phyloP scores from a whole-genome alignment of 2,329 filamentous ascomycete genomes.

The Curvularia lunata region DNA sequence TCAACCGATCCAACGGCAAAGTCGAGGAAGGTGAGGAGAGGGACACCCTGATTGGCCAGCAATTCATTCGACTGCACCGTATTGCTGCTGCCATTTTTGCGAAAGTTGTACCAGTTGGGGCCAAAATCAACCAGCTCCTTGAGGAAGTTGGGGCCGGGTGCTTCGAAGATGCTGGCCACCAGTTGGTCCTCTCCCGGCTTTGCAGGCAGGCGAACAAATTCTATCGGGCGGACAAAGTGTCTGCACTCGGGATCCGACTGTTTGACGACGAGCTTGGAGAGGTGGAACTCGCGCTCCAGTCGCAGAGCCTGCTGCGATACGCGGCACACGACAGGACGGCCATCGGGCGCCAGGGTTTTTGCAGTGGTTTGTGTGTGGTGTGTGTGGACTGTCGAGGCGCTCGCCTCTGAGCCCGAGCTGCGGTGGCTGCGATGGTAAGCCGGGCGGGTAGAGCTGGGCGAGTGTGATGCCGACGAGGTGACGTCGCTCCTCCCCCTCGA shows the following conservation, averaged over 20 bases:
- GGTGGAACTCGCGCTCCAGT: constrained; percentile 86
- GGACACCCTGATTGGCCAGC: constrained; percentile 62
- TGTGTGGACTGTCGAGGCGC: constrained; percentile 52
- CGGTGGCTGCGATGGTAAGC: constrained; percentile 36
- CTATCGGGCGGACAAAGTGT: constrained; percentile 81
- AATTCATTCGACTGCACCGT: constrained; percentile 22
- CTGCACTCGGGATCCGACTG: constrained; percentile 74
- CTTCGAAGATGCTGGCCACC: constrained; percentile 80
- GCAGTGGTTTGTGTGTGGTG: constrained; percentile 55
- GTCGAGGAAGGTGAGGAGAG: constrained; percentile 79
- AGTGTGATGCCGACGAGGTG: constrained; percentile 36
- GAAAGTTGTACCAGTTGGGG: constrained; percentile 58
- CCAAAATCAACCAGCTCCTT: constrained; percentile 76
- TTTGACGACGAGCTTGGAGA: constrained; percentile 73
- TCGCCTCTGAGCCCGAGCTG: constrained; percentile 47
- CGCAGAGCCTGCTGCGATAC: constrained; percentile 82
- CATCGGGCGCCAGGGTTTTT: constrained; percentile 50
- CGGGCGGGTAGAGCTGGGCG: constrained; percentile 41
- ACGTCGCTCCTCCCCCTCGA: constrained; percentile 37
- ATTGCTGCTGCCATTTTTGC: constrained; percentile 17
- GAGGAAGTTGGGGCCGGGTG: constrained; percentile 76
- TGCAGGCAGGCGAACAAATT: constrained; percentile 74
- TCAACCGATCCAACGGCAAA: constrained; percentile 89
- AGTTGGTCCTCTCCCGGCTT: constrained; percentile 75
- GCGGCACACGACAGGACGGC: constrained; percentile 73